A percentile compares a stretch with the other conserved stretches of the same genome.
Conservation (phyloP, 2,329 filamentous ascomycete species). For the Fusarium verrucosum region DNA sequence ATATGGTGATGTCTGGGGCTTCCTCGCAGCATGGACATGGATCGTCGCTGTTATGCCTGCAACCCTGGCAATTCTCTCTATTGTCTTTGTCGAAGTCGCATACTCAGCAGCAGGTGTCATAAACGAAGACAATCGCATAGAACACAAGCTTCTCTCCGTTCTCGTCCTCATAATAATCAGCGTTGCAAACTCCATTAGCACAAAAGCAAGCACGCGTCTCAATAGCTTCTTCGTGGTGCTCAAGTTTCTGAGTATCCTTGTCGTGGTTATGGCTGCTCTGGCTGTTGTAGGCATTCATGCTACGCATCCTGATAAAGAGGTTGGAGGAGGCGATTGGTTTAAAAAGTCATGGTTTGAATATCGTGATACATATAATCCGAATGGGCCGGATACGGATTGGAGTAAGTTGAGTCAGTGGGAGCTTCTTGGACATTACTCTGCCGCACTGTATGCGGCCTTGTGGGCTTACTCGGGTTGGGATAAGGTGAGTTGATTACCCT, state of each 20-base stretch:
- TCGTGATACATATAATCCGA: conserved; percentile 59
- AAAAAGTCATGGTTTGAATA: conserved; percentile 64
- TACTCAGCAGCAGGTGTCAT: conserved; percentile 62
- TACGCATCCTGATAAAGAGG: conserved; percentile 48
- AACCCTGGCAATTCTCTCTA: conserved; percentile 70
- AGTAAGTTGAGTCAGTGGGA: conserved; percentile 62
- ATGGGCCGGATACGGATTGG: conserved; percentile 62
- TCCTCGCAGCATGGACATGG: conserved; percentile 72
- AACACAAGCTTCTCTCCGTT: conserved; percentile 63
- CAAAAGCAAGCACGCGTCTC: conserved; percentile 62
- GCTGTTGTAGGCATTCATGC: conserved; percentile 57
- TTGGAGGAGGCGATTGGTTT: conserved; percentile 62
- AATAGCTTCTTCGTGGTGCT: conserved; percentile 65
- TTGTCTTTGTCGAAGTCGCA: conserved; percentile 70
- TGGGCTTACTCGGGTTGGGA: conserved; percentile 76
- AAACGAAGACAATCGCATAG: conserved; percentile 53
- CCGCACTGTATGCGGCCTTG: conserved; percentile 68
- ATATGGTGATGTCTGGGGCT: conserved; percentile 69
- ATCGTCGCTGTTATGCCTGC: conserved; percentile 72
- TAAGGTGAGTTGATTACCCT: conserved; percentile 56
- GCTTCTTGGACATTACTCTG: conserved; percentile 66
- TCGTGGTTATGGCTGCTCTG: conserved; percentile 59
- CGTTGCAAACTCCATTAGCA: conserved; percentile 65
- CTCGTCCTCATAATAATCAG: conserved; percentile 58
- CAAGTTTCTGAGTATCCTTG: conserved; percentile 61